Percentiles rank a stretch among this genome's conserved stretches.
phyloP scores from a whole-genome alignment of 1,139 yeast genomes.

The Candida mesenterica region DNA sequence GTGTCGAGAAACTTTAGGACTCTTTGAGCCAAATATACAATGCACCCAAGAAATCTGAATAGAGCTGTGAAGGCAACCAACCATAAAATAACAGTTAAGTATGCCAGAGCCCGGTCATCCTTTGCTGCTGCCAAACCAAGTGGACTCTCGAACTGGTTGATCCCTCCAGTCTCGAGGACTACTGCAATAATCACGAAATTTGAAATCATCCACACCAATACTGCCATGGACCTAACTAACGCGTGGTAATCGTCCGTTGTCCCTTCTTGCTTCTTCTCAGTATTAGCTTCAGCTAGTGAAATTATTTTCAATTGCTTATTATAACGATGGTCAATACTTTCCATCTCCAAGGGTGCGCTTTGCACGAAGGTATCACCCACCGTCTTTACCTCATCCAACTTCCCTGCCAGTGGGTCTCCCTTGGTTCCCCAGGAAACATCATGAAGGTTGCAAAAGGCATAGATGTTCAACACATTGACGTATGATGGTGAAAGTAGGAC shows the following conservation, averaged over 20 bases:
- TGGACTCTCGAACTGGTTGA: conserved; percentile 33
- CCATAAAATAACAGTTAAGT: conserved; percentile 75
- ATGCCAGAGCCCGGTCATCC: conserved; percentile 38
- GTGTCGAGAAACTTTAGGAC: conserved; percentile 15
- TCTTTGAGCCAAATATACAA: conserved; percentile 52
- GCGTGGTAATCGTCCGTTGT: conserved; percentile 72
- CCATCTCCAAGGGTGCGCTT: conserved; percentile 63
- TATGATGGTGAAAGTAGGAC: conserved; percentile 48
- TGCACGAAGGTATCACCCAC: conserved; percentile 67
- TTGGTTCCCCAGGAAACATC: conserved; percentile 54
- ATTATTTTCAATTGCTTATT: conserved; percentile 64
- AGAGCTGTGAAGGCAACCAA: conserved; percentile 78
- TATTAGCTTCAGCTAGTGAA: conserved; percentile 39
- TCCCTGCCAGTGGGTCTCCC: conserved; percentile 45
- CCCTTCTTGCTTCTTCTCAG: conserved; percentile 33
- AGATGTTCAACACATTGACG: conserved; percentile 47
- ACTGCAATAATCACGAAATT: conserved; percentile 71
- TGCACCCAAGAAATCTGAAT: conserved; percentile 69
- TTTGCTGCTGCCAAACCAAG: conserved; percentile 13
- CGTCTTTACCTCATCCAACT: conserved; percentile 56
- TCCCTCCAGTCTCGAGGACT: conserved; percentile 69
- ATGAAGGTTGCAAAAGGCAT: conserved; percentile 51
- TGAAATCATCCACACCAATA: conserved; percentile 74
- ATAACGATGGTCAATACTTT: conserved; percentile 60
- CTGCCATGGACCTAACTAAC: conserved; percentile 74